Percentiles rank a stretch among this genome's conserved stretches.
phyloP scores from a whole-genome alignment of 2,329 filamentous ascomycete species.

The Cercospora zeina region DNA sequence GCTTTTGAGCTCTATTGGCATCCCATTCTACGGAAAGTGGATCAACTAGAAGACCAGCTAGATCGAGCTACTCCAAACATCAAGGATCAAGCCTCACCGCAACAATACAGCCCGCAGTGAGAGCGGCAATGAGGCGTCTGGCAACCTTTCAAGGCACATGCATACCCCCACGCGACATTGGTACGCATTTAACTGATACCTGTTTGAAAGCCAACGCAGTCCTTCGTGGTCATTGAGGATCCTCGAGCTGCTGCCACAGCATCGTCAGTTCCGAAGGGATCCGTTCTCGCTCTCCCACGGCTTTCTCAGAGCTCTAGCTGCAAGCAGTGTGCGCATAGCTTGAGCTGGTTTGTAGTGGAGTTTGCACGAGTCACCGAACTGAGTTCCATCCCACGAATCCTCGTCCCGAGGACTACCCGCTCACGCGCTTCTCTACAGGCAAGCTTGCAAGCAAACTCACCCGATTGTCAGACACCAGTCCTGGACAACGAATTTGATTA shows the following conservation, averaged over 20 bases:
- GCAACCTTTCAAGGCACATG: neutral
- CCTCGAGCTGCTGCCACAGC: neutral
- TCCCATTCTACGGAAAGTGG: constrained; percentile 81
- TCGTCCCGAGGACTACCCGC: constrained; percentile 5
- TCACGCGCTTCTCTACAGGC: constrained; percentile 2
- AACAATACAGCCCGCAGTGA: neutral
- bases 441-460: constrained; percentile 1
- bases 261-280: neutral
- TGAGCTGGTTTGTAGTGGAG: neutral
- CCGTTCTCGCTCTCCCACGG: neutral
- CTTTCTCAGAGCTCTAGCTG: neutral
- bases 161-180: neutral
- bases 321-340: constrained; percentile 4
- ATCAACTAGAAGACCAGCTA: constrained; percentile 46
- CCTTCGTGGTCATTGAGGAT: neutral
- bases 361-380: neutral
- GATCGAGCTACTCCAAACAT: neutral
- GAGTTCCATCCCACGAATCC: constrained; percentile 9
- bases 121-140: neutral
- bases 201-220: neutral
- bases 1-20: constrained; percentile 68
- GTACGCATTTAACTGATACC: neutral
- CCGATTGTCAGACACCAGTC: neutral
- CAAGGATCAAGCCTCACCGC: neutral
- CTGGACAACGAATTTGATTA: neutral